Evolutionary conservation across 441 rosid genomes (phyloP).

Genomic region (Pelargonium cotyledonis): DNA sequence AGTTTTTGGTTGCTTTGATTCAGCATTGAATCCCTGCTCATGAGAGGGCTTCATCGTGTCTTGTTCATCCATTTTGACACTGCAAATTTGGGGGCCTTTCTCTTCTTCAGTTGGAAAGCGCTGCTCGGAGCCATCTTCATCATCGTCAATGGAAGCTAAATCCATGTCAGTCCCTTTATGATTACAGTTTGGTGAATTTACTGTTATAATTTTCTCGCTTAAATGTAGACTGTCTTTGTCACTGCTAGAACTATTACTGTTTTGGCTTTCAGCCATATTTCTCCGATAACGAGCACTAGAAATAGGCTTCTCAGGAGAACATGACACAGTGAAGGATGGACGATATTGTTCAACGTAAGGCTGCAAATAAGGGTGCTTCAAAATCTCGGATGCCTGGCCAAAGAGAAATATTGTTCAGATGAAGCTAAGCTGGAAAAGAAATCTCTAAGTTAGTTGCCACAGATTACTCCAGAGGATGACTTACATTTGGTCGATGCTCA

Average conservation of each 20-base stretch:
- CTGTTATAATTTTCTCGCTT: slow-evolving; percentile 35
- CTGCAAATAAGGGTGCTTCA: slow-evolving; percentile 95
- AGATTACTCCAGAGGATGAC: slow-evolving; percentile 18
- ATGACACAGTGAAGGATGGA: slow-evolving; percentile 38
- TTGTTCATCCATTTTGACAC: slow-evolving; percentile 42
- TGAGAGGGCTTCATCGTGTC: slow-evolving; percentile 35
- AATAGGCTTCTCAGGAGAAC: slow-evolving; percentile 48
- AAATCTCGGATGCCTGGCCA: slow-evolving; percentile 71
- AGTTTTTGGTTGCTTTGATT: slow-evolving; percentile 67
- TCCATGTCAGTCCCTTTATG: slow-evolving; percentile 47
- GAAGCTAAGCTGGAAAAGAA: slow-evolving; percentile 10
- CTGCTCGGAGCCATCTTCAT: slow-evolving; percentile 50
- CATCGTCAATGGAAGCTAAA: slow-evolving; percentile 48
- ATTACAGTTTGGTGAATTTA: slow-evolving; percentile 33
- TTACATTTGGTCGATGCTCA: slow-evolving; percentile 87
- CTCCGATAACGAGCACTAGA: slow-evolving; percentile 37
- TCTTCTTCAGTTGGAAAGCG: slow-evolving; percentile 42
- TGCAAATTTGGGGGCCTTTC: slow-evolving; percentile 27
- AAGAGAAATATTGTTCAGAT: slow-evolving; percentile 21
- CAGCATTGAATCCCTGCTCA: slow-evolving; percentile 39
- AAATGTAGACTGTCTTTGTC: slow-evolving; percentile 70
- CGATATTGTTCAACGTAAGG: slow-evolving; percentile 77
- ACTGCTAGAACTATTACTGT: slow-evolving; percentile 69
- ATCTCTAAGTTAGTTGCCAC: slow-evolving; percentile 22
- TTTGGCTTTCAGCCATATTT: slow-evolving; percentile 81